Conservation (phyloP, 176 grass and related monocot genomes). For the Chrysopogon serrulatus region DNA sequence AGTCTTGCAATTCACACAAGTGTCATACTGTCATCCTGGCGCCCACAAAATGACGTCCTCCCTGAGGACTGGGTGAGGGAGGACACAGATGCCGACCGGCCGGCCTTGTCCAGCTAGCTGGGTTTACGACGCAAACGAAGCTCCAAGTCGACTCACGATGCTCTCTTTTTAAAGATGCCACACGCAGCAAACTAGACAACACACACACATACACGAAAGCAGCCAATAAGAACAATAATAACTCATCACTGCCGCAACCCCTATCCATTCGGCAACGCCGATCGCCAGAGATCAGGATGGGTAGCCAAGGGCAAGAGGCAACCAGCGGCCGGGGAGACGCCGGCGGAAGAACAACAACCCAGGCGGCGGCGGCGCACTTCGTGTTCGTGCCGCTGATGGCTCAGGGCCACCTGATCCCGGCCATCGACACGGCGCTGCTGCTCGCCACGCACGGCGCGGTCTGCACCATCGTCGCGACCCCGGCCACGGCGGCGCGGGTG, state of each 20-base stretch:
- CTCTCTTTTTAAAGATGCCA: not conserved
- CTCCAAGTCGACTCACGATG: not conserved
- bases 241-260: not conserved
- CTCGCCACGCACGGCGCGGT: conserved; percentile 33
- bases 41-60: too few relatives aligned
- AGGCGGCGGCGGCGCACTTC: conserved; percentile 46
- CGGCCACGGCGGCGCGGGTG: not conserved
- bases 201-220: not conserved
- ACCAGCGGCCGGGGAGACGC: not conserved
- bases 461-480: conserved; percentile 36
- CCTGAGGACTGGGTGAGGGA: too few relatives aligned
- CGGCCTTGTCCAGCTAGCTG: not conserved
- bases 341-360: not conserved
- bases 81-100: too few relatives aligned
- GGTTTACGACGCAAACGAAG: not conserved
- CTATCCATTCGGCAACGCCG: not conserved
- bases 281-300: not conserved
- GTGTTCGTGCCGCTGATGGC: conserved; percentile 47
- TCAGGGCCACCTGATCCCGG: conserved; percentile 59
- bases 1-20: not conserved
- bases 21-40: not conserved
- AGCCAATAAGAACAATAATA: too few relatives aligned
- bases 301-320: not conserved
- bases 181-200: not conserved
- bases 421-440: conserved; percentile 46